Evolutionary conservation across 371 early-diverging fungal species (phyloP).

Genomic region (Mortierella sp.): DNA sequence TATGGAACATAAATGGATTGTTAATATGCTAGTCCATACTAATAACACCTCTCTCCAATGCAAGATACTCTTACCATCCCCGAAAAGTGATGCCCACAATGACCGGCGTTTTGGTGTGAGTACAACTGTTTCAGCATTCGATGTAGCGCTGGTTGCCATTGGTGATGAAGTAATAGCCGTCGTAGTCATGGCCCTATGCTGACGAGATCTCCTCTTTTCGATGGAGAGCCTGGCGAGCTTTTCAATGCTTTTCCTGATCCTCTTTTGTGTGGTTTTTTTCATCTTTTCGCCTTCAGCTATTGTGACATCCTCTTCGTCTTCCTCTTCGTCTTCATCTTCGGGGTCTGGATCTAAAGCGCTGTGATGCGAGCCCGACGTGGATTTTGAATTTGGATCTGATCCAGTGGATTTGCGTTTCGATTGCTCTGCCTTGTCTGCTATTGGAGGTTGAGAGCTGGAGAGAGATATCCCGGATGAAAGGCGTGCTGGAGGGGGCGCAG

Average conservation of each 20-base stretch:
- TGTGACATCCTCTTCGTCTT: conserved; percentile 19
- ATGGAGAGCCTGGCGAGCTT: conserved; percentile 33
- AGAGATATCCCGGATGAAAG: conserved; percentile 10
- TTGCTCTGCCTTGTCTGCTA: neutral
- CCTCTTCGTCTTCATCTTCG: conserved; percentile 23
- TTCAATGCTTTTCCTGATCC: conserved; percentile 41
- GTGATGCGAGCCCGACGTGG: neutral
- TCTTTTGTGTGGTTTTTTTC: conserved; percentile 19
- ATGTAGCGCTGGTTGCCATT: neutral
- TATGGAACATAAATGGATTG: neutral
- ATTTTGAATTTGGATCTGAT: neutral
- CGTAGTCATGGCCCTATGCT: conserved; percentile 30
- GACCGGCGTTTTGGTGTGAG: conserved; percentile 40
- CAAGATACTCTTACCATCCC: conserved; percentile 24
- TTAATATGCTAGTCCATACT: neutral
- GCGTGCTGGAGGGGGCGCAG: conserved; percentile 26
- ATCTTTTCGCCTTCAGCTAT: conserved; percentile 13
- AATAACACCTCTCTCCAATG: neutral
- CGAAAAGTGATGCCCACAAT: conserved; percentile 48
- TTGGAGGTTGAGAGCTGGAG: neutral
- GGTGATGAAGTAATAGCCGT: conserved; percentile 10
- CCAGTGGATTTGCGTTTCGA: neutral
- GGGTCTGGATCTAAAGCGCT: conserved; percentile 12
- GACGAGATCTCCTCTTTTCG: conserved; percentile 40
- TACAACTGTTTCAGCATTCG: neutral